These are phyloP conservation scores for Echium plantagineum DNA, from an alignment of 257 asterid genomes.

Conservation along the genomic window DNA sequence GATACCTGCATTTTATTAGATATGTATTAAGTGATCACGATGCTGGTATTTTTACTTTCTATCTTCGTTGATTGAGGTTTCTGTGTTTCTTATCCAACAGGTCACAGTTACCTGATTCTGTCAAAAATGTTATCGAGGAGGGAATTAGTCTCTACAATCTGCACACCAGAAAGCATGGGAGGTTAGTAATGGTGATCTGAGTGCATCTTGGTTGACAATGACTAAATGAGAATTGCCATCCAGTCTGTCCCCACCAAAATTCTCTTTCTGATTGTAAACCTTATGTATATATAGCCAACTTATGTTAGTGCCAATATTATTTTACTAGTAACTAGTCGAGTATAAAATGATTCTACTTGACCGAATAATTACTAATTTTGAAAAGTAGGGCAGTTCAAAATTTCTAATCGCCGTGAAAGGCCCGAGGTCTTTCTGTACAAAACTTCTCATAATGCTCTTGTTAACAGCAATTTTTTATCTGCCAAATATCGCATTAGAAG, in stretches of 20 bases:
- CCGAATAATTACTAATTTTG: not conserved
- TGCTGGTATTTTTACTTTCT: not conserved
- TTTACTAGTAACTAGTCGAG: not conserved
- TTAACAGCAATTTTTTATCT: not conserved
- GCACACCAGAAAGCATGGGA: conserved; percentile 59
- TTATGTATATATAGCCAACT: not conserved
- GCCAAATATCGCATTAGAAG: no score
- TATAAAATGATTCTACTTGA: not conserved
- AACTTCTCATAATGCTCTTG: not conserved
- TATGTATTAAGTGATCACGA: no score
- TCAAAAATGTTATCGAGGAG: conserved; percentile 67
- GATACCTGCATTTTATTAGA: not conserved
- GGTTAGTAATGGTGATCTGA: conserved; percentile 23
- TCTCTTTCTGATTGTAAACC: not conserved
- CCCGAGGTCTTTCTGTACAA: not conserved
- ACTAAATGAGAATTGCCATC: not conserved
- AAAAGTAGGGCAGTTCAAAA: not conserved
- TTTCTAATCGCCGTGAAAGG: not conserved
- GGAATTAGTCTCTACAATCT: conserved; percentile 68
- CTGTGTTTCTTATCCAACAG: conserved; percentile 37
- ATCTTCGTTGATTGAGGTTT: not conserved
- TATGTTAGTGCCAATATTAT: not conserved
- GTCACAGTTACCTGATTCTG: conserved; percentile 62
- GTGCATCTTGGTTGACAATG: not conserved
- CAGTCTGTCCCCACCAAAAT: not conserved